phyloP scores from a whole-genome alignment of 495 filamentous ascomycete species.

The Chlorociboria aeruginascens region DNA sequence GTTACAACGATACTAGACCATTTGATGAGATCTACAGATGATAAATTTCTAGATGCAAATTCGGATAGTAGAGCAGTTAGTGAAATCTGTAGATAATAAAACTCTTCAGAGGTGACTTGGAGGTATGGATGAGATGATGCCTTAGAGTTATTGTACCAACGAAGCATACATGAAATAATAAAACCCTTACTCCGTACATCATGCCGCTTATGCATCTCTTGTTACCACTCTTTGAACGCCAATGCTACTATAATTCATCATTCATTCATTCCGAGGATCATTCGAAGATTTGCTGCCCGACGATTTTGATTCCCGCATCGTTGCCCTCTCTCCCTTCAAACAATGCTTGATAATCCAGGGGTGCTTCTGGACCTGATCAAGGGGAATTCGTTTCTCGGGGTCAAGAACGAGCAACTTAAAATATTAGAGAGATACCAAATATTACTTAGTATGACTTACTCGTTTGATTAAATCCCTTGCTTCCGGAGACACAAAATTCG shows the following conservation, averaged over 20 bases:
- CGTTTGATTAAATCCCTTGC: conserved; percentile 86
- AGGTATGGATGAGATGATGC: not conserved
- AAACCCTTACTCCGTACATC: conserved; percentile 17
- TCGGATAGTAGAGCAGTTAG: too few relatives aligned
- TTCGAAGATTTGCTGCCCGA: conserved; percentile 17
- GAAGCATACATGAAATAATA: conserved; percentile 18
- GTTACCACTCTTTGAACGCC: conserved; percentile 9
- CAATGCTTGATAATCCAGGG: conserved; percentile 98
- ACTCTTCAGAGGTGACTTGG: not conserved
- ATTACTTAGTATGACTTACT: conserved; percentile 36
- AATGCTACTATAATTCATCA: conserved; percentile 10
- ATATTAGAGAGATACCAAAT: not conserved
- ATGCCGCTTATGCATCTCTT: conserved; percentile 8
- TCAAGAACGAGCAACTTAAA: conserved; percentile 79
- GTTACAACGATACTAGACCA: conserved; percentile 83
- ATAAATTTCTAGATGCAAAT: conserved; percentile 10
- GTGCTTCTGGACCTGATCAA: conserved; percentile 81
- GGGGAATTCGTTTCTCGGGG: conserved; percentile 81
- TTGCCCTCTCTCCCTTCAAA: conserved; percentile 56
- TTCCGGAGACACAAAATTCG: conserved; percentile 79
- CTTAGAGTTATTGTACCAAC: conserved; percentile 13
- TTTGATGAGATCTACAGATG: conserved; percentile 95
- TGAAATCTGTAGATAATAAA: too few relatives aligned
- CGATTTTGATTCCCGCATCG: conserved; percentile 33
- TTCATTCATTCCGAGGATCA: conserved; percentile 10